Conservation (phyloP, 78 protist species). For the Polysphondylium violaceum region DNA sequence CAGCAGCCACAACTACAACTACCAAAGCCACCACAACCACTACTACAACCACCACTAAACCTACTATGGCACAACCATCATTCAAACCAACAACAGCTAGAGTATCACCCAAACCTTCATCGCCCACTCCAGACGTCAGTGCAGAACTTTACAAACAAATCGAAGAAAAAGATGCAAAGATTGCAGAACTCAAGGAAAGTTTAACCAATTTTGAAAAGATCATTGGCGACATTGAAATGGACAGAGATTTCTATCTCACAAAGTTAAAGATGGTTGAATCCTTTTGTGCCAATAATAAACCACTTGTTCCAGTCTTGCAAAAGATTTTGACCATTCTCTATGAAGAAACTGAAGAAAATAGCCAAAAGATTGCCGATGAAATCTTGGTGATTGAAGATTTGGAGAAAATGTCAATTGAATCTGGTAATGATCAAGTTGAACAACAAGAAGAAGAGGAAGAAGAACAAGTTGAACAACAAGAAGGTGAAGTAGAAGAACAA, state of each 20-base stretch:
- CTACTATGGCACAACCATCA: not conserved
- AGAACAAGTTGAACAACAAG: not conserved
- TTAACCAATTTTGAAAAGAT: conserved; percentile 18
- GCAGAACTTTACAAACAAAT: conserved; percentile 20
- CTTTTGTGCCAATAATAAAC: conserved; percentile 72
- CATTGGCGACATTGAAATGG: conserved; percentile 81
- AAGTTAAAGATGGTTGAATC: conserved; percentile 89
- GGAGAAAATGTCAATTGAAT: not conserved
- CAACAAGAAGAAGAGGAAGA: conserved; percentile 8
- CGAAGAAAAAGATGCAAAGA: conserved; percentile 1
- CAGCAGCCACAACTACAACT: not conserved
- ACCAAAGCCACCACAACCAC: not conserved
- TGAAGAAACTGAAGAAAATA: not conserved
- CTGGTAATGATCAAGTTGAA: not conserved
- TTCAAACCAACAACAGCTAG: conserved; percentile 2
- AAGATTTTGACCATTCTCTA: conserved; percentile 68
- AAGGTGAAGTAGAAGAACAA: not conserved
- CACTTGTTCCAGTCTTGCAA: not conserved
- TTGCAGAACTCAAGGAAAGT: conserved; percentile 41
- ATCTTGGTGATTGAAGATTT: not conserved
- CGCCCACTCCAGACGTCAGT: conserved; percentile 12
- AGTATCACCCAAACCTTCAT: not conserved
- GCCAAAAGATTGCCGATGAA: not conserved
- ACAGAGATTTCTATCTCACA: conserved; percentile 87
- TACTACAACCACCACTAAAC: not conserved